These are phyloP conservation scores for Pestalotiopsis sp. DNA, from an alignment of 2,329 filamentous ascomycete species.

Conservation along the genomic window DNA sequence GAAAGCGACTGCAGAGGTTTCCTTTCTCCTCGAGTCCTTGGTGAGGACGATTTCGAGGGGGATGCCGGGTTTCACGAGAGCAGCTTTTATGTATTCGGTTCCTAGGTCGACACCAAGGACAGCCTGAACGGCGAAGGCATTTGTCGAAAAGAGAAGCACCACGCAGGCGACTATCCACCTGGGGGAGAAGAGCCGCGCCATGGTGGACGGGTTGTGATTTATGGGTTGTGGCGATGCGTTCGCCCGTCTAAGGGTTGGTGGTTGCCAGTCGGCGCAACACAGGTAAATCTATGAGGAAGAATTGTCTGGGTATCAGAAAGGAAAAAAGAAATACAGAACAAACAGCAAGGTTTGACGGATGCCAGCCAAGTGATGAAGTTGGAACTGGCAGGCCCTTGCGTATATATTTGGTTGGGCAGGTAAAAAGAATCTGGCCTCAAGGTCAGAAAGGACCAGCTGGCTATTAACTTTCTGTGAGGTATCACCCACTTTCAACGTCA, in stretches of 20 bases:
- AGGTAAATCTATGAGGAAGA: not conserved
- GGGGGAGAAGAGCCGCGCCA: constrained; percentile 40
- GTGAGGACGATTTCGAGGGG: constrained; percentile 97
- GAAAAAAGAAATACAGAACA: not conserved
- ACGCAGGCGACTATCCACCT: constrained; percentile 40
- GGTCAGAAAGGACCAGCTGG: not conserved
- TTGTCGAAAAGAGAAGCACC: constrained; percentile 46
- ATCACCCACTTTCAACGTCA: not conserved
- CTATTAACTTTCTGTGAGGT: not conserved
- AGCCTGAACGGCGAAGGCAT: constrained; percentile 64
- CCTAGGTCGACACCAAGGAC: constrained; percentile 93
- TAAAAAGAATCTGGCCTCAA: not conserved
- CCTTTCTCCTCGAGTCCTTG: constrained; percentile 97
- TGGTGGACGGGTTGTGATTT: constrained; percentile 30
- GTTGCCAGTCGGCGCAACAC: constrained; percentile 7
- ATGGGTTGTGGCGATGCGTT: constrained; percentile 4
- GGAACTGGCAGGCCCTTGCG: not conserved
- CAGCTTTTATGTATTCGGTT: constrained; percentile 95
- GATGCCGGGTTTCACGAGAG: constrained; percentile 93
- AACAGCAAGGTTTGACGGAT: not conserved
- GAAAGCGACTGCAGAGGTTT: constrained; percentile 88
- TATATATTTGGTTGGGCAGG: not conserved
- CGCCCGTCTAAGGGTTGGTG: constrained; percentile 10
- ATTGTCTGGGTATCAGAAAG: not conserved
- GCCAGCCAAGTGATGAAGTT: constrained; percentile 1